Evolutionary conservation across 352 stramenopile genomes (phyloP), one percentile per base, ranked within the genome.

Genomic region (Pythium volutum): DNA sequence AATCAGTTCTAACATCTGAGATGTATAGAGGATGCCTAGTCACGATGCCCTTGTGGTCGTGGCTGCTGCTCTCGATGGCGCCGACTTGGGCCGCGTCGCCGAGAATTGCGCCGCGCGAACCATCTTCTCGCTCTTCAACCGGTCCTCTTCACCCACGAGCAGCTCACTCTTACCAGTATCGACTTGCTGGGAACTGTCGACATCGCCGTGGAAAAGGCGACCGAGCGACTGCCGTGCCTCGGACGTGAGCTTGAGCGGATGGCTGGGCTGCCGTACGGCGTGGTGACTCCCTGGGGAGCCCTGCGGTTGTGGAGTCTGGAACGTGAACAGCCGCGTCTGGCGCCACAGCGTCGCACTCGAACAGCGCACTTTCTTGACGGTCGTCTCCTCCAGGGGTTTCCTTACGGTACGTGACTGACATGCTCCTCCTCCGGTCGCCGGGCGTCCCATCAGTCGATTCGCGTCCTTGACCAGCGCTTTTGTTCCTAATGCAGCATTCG

Each of bases 341-440:
- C 77, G 74, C 54, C 71, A 74, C 55, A 87, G 64, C 27, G 67
- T 74, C 7, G 73, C 74, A 42, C 73, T 83, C 23, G 69, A 81
- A 20, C 75, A 84, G 5, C 69, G 73, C 1, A 84, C 53, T 41
- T 57, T 55, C 20, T 25, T 27, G 11, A 45, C 38, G n/a, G 4
- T 20, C 25, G 18, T 54, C 29, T 18, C 55, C 20, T 25, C 46
- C 25, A 15, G 50, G 38, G 15, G 12, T 4, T 29, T 20, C 11
- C 31, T 18, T 2, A 36, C 26, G 15, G 15, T 23, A 18, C 29
- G 34, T 11, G 8, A 36, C 8, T 18, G 62, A 46, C 20, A 60
- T 53, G 34, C 42, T 15, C 38, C 23, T 11, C 38, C 23, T 11
- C 51, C 58, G 16, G 59, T 60, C 0, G 59, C 27, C 12, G 58